phyloP scores from a whole-genome alignment of 495 filamentous ascomycete species.

The Elasticomyces elasticus region DNA sequence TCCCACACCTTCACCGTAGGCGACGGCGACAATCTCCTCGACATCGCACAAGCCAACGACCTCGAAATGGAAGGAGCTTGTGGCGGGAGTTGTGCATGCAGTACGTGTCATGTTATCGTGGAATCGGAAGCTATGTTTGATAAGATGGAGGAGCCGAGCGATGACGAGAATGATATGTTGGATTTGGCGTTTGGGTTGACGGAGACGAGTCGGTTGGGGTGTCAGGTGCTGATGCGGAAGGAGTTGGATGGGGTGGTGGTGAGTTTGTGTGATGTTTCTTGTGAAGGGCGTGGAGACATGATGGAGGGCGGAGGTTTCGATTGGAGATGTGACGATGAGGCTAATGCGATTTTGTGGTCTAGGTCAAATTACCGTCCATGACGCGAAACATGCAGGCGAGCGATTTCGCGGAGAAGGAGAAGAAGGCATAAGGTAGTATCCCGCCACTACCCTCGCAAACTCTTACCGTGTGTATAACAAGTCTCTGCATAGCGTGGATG shows the following conservation, averaged over 20 bases:
- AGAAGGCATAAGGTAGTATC: slow-evolving; percentile 9
- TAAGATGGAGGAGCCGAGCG: slow-evolving; percentile 74
- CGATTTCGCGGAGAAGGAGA: slow-evolving; percentile 59
- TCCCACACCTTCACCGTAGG: slow-evolving; percentile 66
- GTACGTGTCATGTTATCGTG: slow-evolving; percentile 94
- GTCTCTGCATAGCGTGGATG: no score
- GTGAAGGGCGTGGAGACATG: neutral
- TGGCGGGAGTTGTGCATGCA: slow-evolving; percentile 91
- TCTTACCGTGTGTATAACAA: no score
- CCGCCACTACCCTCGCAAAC: no score
- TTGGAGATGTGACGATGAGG: no score
- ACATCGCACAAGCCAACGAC: slow-evolving; percentile 90
- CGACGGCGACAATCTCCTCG: slow-evolving; percentile 81
- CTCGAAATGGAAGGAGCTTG: slow-evolving; percentile 98
- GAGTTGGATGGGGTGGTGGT: slow-evolving; percentile 81
- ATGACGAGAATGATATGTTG: slow-evolving; percentile 99
- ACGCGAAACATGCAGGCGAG: slow-evolving; percentile 93
- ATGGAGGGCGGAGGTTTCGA: neutral
- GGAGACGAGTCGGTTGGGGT: slow-evolving; percentile 91
- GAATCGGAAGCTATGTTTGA: slow-evolving; percentile 75
- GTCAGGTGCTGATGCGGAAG: slow-evolving; percentile 84
- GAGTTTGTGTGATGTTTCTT: slow-evolving; percentile 5
- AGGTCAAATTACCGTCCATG: slow-evolving; percentile 66
- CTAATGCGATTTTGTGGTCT: neutral
- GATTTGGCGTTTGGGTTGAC: slow-evolving; percentile 92